These are phyloP conservation scores for Eimeria sp. DNA, from an alignment of 169 alveolate species.

Conservation along the genomic window DNA sequence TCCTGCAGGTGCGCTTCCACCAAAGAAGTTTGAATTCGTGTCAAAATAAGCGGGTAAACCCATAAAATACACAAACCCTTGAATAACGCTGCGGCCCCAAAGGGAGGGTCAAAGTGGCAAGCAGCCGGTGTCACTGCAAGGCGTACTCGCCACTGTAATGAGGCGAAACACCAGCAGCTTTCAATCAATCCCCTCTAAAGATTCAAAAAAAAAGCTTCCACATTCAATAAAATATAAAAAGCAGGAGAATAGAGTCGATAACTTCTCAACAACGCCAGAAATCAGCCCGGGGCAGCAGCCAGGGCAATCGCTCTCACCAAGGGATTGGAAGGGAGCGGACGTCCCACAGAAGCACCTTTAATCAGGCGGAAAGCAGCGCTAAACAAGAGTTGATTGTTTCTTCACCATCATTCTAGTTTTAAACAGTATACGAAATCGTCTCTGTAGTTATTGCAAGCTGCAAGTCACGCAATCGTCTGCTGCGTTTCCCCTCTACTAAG, in stretches of 20 bases:
- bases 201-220: neutral
- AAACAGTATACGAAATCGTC: neutral
- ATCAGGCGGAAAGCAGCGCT: neutral
- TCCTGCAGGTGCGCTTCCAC: slow-evolving; percentile 28
- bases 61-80: neutral
- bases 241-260: neutral
- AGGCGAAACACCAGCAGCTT: slow-evolving; percentile 9
- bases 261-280: neutral
- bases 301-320: slow-evolving; percentile 41
- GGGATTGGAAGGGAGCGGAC: slow-evolving; percentile 21
- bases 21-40: neutral
- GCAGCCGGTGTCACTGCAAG: slow-evolving; percentile 37
- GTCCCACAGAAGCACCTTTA: neutral
- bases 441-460: neutral
- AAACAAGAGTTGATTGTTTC: neutral
- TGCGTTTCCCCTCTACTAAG: neutral
- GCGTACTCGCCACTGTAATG: slow-evolving; percentile 52
- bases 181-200: neutral
- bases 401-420: neutral
- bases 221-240: neutral
- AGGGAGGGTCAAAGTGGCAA: slow-evolving; percentile 8
- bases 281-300: slow-evolving; percentile 15
- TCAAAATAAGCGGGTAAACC: neutral
- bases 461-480: neutral
- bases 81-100: slow-evolving; percentile 13